A percentile compares a stretch with the other conserved stretches of the same genome.
These are phyloP conservation scores for Phialophora verrucosa DNA, from an alignment of 2,329 filamentous ascomycete species.

Conservation along the genomic window DNA sequence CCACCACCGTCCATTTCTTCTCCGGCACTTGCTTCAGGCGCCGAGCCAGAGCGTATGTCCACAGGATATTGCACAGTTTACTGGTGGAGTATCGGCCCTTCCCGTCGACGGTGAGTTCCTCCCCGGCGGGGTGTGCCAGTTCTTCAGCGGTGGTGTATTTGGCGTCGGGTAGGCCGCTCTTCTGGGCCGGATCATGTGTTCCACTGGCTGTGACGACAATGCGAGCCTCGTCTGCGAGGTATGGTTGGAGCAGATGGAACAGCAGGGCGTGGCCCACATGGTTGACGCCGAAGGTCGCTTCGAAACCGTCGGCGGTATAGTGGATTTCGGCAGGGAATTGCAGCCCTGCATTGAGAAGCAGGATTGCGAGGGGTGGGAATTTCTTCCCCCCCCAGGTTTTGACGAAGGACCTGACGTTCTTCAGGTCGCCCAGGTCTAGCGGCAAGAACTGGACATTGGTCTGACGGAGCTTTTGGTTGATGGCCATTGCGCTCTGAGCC, in stretches of 20 bases:
- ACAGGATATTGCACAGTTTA: constrained; percentile 58
- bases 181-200: constrained; percentile 56
- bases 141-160: constrained; percentile 53
- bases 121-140: constrained; percentile 50
- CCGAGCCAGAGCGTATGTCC: constrained; percentile 53
- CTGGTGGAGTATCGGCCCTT: constrained; percentile 52
- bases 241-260: constrained; percentile 54
- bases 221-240: constrained; percentile 49
- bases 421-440: constrained; percentile 52
- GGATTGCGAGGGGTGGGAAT: constrained; percentile 51
- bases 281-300: constrained; percentile 57
- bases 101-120: constrained; percentile 43
- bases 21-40: constrained; percentile 42
- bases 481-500: constrained; percentile 49
- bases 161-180: constrained; percentile 51
- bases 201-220: constrained; percentile 55
- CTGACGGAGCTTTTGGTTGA: constrained; percentile 52
- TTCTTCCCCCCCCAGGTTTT: constrained; percentile 44
- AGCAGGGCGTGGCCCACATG: constrained; percentile 60
- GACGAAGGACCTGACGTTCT: constrained; percentile 52
- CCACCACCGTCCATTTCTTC: constrained; percentile 49
- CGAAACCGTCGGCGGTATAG: constrained; percentile 52
- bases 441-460: constrained; percentile 51
- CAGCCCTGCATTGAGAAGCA: constrained; percentile 58
- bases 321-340: constrained; percentile 50